Percentiles rank a stretch among this genome's conserved stretches.
Evolutionary conservation across 2,329 filamentous ascomycete species (phyloP).

Genomic region (Onygenales sp.): DNA sequence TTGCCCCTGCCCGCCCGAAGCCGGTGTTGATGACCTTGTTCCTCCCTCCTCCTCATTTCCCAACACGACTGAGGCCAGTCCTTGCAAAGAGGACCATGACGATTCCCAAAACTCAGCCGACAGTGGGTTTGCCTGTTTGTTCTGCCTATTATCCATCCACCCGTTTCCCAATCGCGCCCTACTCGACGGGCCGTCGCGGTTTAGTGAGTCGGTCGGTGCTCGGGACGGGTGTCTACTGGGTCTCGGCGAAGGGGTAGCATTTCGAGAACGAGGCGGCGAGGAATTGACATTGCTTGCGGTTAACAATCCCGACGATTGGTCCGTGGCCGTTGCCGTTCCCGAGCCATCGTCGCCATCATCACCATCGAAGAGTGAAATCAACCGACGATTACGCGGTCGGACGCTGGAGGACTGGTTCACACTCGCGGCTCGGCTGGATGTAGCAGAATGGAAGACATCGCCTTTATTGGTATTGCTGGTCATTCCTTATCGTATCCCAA

Average conservation of each 20-base stretch:
- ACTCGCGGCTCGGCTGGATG: slow-evolving; percentile 22
- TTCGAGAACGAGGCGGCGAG: slow-evolving; percentile 24
- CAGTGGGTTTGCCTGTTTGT: slow-evolving; percentile 3
- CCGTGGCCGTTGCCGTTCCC: slow-evolving; percentile 3
- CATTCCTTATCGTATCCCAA: slow-evolving; percentile 23
- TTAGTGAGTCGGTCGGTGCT: neutral
- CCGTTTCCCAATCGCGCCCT: neutral
- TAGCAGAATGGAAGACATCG: slow-evolving; percentile 27
- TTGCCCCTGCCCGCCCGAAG: slow-evolving; percentile 20
- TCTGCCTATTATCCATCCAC: neutral
- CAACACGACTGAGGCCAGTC: slow-evolving; percentile 38
- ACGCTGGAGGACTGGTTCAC: slow-evolving; percentile 27
- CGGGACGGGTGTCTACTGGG: slow-evolving; percentile 20
- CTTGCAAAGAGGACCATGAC: slow-evolving; percentile 41
- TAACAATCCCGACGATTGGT: slow-evolving; percentile 17
- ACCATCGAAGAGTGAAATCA: slow-evolving; percentile 33
- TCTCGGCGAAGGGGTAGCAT: slow-evolving; percentile 31
- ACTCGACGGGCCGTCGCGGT: neutral
- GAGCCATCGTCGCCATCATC: slow-evolving; percentile 19
- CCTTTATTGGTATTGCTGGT: slow-evolving; percentile 29
- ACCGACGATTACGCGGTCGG: slow-evolving; percentile 34
- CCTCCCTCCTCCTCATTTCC: slow-evolving; percentile 28
- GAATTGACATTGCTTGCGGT: slow-evolving; percentile 11
- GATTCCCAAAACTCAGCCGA: slow-evolving; percentile 32
- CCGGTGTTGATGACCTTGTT: slow-evolving; percentile 12